Conservation (phyloP, 2,329 filamentous ascomycete species). For the Didymella sp. region DNA sequence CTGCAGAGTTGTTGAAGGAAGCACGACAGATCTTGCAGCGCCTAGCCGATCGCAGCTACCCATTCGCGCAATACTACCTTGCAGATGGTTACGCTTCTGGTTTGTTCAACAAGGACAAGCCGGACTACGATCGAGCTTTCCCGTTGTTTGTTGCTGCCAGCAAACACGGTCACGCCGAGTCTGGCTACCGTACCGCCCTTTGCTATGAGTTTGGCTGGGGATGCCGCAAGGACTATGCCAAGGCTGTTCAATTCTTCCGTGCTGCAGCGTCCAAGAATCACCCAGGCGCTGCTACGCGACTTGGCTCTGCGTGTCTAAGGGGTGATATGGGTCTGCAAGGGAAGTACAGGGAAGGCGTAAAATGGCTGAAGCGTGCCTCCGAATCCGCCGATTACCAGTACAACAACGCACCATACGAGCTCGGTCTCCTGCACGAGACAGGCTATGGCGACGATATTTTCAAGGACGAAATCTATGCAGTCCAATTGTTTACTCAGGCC, state of each 20-base stretch:
- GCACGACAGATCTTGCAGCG: constrained; percentile 88
- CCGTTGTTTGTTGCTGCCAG: constrained; percentile 90
- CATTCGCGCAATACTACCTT: constrained; percentile 97
- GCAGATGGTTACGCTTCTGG: constrained; percentile 94
- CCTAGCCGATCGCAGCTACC: constrained; percentile 85
- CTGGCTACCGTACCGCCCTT: constrained; percentile 87
- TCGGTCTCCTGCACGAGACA: constrained; percentile 85
- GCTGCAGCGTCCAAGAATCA: constrained; percentile 92
- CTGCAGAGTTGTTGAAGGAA: constrained; percentile 76
- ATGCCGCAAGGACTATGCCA: constrained; percentile 84
- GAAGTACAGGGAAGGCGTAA: constrained; percentile 87
- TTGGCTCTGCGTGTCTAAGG: constrained; percentile 87
- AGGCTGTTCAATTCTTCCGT: constrained; percentile 92
- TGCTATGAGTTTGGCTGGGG: constrained; percentile 99
- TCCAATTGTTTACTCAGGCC: constrained; percentile 91
- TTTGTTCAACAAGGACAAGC: constrained; percentile 91
- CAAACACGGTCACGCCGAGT: constrained; percentile 97
- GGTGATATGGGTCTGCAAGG: constrained; percentile 86
- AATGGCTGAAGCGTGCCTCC: constrained; percentile 93
- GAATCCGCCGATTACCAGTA: constrained; percentile 92
- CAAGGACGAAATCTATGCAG: constrained; percentile 86
- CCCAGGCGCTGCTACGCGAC: constrained; percentile 89
- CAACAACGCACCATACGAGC: constrained; percentile 89
- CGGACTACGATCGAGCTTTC: constrained; percentile 90
- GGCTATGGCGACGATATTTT: constrained; percentile 97